Base-by-base conservation (phyloP, 2,329 filamentous ascomycete genomes). In the Rhinocladiella similis region DNA sequence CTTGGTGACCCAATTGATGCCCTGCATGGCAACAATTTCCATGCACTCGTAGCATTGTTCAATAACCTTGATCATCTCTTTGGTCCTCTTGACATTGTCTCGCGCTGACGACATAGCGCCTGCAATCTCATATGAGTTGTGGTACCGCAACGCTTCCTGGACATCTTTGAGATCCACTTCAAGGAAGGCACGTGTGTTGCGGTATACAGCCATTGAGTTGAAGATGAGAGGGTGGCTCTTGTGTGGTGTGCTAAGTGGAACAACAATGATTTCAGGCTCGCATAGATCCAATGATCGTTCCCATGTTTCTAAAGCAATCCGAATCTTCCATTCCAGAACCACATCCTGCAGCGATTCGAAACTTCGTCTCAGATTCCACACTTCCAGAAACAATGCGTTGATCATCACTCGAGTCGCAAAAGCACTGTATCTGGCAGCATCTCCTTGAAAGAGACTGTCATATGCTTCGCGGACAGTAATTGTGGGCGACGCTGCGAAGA, bases 331-430 rank as follows among this genome's bases (percentile, higher is more conserved):
- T 76, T 97, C 94, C 3, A 93, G 96, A 43, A 97, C 93, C 38
- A 97, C 92, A 70, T 97, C 93, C 75, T 97, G 94, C 39, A 97
- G 80, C 49, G 93, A 92, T 72, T 97, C 92, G n/a, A 93, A 93
- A 72, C 91, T 97, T 69, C 94, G 90, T 83, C 97, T 97, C 78
- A 97, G 91, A 70, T 96, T 96, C 94, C 94, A 99, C 2, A 97
- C 93, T 73, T 97, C 94, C 47, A 99, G 82, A 80, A 97, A 99
- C 63, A 99, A 81, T 10, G 94, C 93, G 69, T 97, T 99, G 81
- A 97, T 97, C 90, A 99, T 95, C 63, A 97, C 91, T 61, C 94
- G 90, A 10, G 94, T 96, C 4, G 92, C 93, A 71, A 97, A 99
- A 1, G 93, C 93, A 70, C 93, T 97, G 79, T 97, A 99, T 66